Evolutionary conservation across 1,284 basidiomycete species (phyloP).

Genomic region (Inonotus hispidus): DNA sequence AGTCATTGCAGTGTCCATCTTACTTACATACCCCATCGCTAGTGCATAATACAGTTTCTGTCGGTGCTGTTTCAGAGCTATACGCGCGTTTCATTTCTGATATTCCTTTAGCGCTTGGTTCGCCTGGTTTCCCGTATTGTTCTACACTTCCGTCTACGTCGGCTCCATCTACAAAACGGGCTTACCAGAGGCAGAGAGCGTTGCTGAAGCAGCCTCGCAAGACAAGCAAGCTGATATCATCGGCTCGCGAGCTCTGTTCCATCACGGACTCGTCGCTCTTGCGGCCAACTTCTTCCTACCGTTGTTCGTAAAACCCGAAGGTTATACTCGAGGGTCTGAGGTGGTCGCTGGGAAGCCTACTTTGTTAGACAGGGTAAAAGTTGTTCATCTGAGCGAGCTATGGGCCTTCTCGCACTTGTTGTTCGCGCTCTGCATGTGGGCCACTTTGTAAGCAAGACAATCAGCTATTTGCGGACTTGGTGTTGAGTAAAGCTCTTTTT

Average conservation of each 20-base stretch:
- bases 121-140: constrained; percentile 86
- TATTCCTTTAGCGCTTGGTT: constrained; percentile 57
- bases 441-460: constrained; percentile 57
- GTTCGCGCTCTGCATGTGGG: constrained; percentile 65
- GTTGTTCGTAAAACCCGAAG: constrained; percentile 47
- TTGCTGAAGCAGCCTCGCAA: constrained; percentile 31
- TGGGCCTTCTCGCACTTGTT: constrained; percentile 75
- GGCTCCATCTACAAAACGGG: constrained; percentile 75
- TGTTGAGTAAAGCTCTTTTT: background rate
- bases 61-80: constrained; percentile 35
- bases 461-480: background rate
- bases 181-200: constrained; percentile 31
- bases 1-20: background rate
- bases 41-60: constrained; percentile 87
- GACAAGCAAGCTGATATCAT: constrained; percentile 72
- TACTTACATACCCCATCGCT: constrained; percentile 12
- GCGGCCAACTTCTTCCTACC: constrained; percentile 69
- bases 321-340: constrained; percentile 17
- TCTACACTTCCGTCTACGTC: constrained; percentile 84
- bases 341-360: constrained; percentile 24
- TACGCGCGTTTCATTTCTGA: background rate
- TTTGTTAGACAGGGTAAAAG: constrained; percentile 29
- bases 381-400: constrained; percentile 57
- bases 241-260: constrained; percentile 81
- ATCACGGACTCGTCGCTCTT: constrained; percentile 68